Evolutionary conservation across 805 yeast species (phyloP), one percentile per base, ranked within the genome.

Genomic region (Schizosaccharomyces lindneri): DNA sequence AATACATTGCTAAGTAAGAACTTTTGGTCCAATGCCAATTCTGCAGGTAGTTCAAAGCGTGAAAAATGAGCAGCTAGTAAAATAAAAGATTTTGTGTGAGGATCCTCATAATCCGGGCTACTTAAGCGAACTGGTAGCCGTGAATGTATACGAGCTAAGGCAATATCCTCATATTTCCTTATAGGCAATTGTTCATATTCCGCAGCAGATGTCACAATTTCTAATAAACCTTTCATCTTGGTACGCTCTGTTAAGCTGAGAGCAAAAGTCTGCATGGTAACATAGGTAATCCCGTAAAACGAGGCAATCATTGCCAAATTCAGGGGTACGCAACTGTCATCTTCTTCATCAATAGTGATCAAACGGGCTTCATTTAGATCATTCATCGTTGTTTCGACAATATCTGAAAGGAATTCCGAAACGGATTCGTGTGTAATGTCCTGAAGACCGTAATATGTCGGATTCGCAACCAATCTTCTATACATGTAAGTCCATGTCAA

Each of bases 381-480:
- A 41, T 75, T 76, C 64, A 90, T 67, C 0, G 86, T 75, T 5
- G 72, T 73, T 68, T 93, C 97, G 13, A 90, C 84, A 13, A 87
- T 68, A 59, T 88, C 96, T 0, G 97, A 88, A 55, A 93, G 72
- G 70, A 77, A 87, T 62, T 84, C 89, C 1, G 95, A 87, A 5
- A 90, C 70, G 0, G 94, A 95, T 39, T 77, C 71, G 55, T 80
- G 80, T 1, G 85, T 73, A 2, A 77, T 74, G 64, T 83, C 85
- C 51, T 74, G 74, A 6, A 87, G 78, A n/a, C 88, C 95, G 68
- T 93, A 93, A 69, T 79, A 93, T 63, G 93, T 81, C 3, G 98
- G 97, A 69, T 93, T 93, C 43, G 79, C 76, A 62, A 81, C 84
- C 24, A 93, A 69, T 61, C 97, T 75, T 65, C 94, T 76, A 71